phyloP scores from a whole-genome alignment of 179 eudicot species.

The Beta macrorhiza region DNA sequence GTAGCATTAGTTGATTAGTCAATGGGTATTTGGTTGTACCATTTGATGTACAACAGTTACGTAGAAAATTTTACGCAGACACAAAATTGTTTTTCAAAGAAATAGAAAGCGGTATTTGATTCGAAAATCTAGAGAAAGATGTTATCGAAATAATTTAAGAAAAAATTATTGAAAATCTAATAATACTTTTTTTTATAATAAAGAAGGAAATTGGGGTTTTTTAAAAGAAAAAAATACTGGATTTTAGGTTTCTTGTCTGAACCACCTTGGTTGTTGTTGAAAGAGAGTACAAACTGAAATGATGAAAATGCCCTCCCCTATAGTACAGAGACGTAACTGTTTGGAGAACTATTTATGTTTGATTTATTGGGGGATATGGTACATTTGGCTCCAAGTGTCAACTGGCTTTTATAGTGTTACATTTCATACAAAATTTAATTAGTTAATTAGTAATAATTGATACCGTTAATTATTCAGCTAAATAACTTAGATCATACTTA shows the following conservation, averaged over 20 bases:
- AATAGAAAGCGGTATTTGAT: neutral
- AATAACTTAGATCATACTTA: neutral
- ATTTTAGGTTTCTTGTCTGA: constrained; percentile 14
- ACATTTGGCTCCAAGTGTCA: neutral
- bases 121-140: neutral
- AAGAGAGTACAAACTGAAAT: constrained; percentile 3
- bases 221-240: neutral
- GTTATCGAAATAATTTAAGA: neutral
- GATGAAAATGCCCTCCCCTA: constrained; percentile 11
- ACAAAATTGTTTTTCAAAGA: neutral
- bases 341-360: constrained; percentile 10
- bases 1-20: too few species aligned
- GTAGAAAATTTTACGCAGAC: too few species aligned
- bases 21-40: too few species aligned
- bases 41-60: too few species aligned
- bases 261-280: neutral
- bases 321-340: neutral
- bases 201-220: neutral
- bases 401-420: neutral
- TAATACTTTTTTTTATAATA: neutral
- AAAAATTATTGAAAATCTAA: too few species aligned
- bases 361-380: neutral
- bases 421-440: neutral
- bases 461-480: neutral
- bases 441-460: neutral